These are phyloP conservation scores for Boletus tylopilopsis DNA, from an alignment of 768 basidiomycete species.

Conservation along the genomic window DNA sequence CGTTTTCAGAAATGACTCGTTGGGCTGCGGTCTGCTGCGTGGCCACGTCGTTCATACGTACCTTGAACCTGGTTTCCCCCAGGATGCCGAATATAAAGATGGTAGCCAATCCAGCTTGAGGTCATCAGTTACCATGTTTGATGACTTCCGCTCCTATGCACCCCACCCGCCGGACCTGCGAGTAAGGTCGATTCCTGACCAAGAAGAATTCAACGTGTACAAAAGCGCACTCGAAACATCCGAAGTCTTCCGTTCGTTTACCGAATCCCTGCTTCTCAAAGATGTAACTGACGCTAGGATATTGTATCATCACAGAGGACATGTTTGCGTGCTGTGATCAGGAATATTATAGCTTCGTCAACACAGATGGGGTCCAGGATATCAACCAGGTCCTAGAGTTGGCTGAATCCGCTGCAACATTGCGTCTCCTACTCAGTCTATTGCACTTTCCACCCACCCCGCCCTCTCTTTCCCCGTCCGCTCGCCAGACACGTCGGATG, in stretches of 20 bases:
- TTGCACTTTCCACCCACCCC: conserved; percentile 52
- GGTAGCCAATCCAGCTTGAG: background rate
- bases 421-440: conserved; percentile 52
- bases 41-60: conserved; percentile 21
- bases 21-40: conserved; percentile 8
- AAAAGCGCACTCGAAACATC: conserved; percentile 49
- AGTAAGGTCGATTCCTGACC: conserved; percentile 53
- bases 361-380: conserved; percentile 19
- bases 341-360: conserved; percentile 9
- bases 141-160: conserved; percentile 33
- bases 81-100: conserved; percentile 8
- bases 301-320: conserved; percentile 41
- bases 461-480: conserved; percentile 34
- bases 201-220: conserved; percentile 45
- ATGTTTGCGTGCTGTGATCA: conserved; percentile 64
- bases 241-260: conserved; percentile 60
- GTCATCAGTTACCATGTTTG: conserved; percentile 6
- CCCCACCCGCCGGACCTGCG: conserved; percentile 50
- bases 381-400: conserved; percentile 43
- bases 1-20: conserved; percentile 2
- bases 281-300: conserved; percentile 3
- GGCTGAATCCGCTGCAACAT: conserved; percentile 46
- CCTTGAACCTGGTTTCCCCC: background rate
- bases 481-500: conserved; percentile 25
- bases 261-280: background rate